Evolutionary conservation across 305 asterid species (phyloP), one percentile per base, ranked within the genome.

Genomic region (Fraxinus ornus): DNA sequence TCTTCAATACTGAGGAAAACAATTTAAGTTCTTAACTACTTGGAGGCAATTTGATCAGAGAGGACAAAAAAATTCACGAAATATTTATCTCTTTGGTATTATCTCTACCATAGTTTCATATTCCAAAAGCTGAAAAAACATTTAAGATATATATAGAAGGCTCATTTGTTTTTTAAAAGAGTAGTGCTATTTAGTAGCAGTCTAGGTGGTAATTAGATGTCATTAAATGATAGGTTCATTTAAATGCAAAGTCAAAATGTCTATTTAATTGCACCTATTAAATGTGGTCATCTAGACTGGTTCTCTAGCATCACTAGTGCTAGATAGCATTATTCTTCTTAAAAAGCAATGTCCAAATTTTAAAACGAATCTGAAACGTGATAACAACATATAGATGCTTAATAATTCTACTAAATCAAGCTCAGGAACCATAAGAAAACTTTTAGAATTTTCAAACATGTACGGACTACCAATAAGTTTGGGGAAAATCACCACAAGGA

Each of bases 1-100:
- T 92, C 98, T 86, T 92, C 97, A 78, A 90, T 86, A 79, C 98
- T 95, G 97, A 73, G 73, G 52, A 84, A 83, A 66, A 52, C 39
- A 80, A 85, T 35, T 68, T 66, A 77, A 84, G 84, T 35, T 64
- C 28, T 82, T 66, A 71, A 70, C 35, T 41, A 64, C 75, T 36
- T 47, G 37, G 72, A 35, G 79, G 47, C 33, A 75, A n/a, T 30
- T 66, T 71, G 19, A 78, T 57, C 64, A 62, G 47, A 66, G 57
- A 22, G 52, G 47, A 32, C 41, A 44, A 57, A 77, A 79, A 66
- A 79, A 41, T 75, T 41, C 41, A 70, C 15, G 19, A 70, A 30
- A 15, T 5, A 70, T 12, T 70, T n/a, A 30, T 6, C 7, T 24
- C 35, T 75, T 28, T 60, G 17, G 41, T 41, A 57, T 10, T 64